Evolutionary conservation across 495 filamentous ascomycete genomes (phyloP), one percentile per base, ranked within the genome.

Genomic region (Aspergillus biplanus): DNA sequence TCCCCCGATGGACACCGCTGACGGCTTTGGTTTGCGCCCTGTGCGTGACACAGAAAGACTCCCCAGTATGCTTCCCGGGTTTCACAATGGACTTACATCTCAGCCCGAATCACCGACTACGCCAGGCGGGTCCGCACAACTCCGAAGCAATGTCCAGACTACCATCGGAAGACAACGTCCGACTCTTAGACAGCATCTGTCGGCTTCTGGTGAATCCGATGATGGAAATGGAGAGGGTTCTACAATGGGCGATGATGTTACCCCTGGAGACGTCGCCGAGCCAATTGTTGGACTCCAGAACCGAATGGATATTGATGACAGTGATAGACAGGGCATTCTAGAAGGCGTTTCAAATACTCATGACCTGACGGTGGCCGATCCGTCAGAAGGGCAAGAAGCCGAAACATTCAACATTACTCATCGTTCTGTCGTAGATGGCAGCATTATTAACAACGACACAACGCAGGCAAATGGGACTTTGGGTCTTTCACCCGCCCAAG

Each of bases 391-490:
- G 13, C 90, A 90, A 65, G 93, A 97, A 52, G 84, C 87, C 4
- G 92, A 93, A 63, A 93, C 92, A 0, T 97, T 99, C 75, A 96
- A 97, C 73, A 97, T 99, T 68, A 93, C 92, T n/a, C 95, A 97
- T 72, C 88, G 92, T 46, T 90, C 89, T 35, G 83, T 88, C 5
- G 85, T 96, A 32, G 94, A 97, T 75, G 92, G 92, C 18, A 97
- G 92, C 77, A 88, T 96, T 47, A 88, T 92, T 65, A 93, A 90
- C 69, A 81, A 80, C 58, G 80, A 78, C 57, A 74, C 82, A 44
- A 77, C 86, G 6, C 83, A 85, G 58, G 73, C 81, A 18, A 87
- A 85, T 39, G 83, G 87, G 33, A 77, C 86, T 49, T 83, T 96
- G 58, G 89, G 86, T 42, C 80, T 96, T 63, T 93, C 91, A 33